phyloP scores from a whole-genome alignment of 148 eudicot species.

The Vaccinium vitisidaea region DNA sequence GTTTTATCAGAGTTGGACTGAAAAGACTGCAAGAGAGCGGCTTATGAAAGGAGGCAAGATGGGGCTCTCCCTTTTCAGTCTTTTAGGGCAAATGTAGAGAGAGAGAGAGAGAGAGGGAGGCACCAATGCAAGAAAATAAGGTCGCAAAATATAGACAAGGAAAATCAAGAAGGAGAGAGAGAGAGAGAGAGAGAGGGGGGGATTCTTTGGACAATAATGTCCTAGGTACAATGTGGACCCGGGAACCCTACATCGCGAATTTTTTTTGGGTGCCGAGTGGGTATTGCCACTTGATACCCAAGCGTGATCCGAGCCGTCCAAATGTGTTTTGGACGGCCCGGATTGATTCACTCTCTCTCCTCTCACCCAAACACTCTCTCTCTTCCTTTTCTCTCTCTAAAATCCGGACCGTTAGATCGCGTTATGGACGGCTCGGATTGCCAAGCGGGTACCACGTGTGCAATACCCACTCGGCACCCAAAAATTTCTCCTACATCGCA shows the following conservation, averaged over 20 bases:
- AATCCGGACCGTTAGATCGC: no score
- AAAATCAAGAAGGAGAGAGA: constrained; percentile 7
- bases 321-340: no score
- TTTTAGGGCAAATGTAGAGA: constrained; percentile 20
- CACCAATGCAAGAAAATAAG: constrained; percentile 20
- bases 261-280: no score
- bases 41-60: constrained; percentile 9
- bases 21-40: constrained; percentile 12
- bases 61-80: neutral
- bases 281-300: no score
- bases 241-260: neutral
- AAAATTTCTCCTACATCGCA: no score
- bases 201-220: constrained; percentile 15
- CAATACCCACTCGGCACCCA: no score
- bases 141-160: constrained; percentile 10
- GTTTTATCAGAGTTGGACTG: neutral
- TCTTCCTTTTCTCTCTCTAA: no score
- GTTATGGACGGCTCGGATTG: no score
- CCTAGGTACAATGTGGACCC: constrained; percentile 5
- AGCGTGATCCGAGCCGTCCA: no score
- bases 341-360: no score
- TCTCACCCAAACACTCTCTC: no score
- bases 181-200: constrained; percentile 6
- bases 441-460: no score
- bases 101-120: constrained; percentile 14